Evolutionary conservation across 2,329 filamentous ascomycete genomes (phyloP).

Genomic region (Amauroascus verrucosus): DNA sequence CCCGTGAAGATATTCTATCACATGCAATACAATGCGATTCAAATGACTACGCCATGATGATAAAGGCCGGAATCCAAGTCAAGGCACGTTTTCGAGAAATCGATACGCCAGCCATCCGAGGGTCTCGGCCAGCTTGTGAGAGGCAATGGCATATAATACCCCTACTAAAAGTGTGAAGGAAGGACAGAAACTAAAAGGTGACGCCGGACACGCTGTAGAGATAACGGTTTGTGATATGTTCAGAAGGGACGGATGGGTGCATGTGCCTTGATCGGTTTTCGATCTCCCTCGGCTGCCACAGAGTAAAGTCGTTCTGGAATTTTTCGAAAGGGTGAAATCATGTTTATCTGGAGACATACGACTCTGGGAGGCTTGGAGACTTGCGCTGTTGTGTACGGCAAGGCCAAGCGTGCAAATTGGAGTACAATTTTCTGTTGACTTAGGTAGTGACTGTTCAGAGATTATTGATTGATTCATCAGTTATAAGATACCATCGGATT

Average conservation of each 20-base stretch:
- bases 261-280: background rate
- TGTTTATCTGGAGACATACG: too few relatives aligned
- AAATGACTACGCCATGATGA: background rate
- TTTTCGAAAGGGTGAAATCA: too few relatives aligned
- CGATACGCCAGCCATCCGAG: background rate
- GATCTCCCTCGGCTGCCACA: background rate
- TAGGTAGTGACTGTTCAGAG: too few relatives aligned
- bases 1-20: background rate
- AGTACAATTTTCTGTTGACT: too few relatives aligned
- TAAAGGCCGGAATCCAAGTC: background rate
- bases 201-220: background rate
- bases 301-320: too few relatives aligned
- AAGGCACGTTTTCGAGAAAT: background rate
- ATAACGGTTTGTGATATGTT: conserved; percentile 8
- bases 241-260: background rate
- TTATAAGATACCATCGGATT: too few relatives aligned
- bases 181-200: background rate
- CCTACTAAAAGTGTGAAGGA: background rate
- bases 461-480: too few relatives aligned
- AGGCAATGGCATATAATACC: background rate
- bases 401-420: too few relatives aligned
- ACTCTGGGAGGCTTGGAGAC: too few relatives aligned
- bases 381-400: too few relatives aligned
- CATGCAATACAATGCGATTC: background rate
- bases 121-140: background rate